Evolutionary conservation across 148 eudicot species (phyloP).

Genomic region (Selenicereus undatus): DNA sequence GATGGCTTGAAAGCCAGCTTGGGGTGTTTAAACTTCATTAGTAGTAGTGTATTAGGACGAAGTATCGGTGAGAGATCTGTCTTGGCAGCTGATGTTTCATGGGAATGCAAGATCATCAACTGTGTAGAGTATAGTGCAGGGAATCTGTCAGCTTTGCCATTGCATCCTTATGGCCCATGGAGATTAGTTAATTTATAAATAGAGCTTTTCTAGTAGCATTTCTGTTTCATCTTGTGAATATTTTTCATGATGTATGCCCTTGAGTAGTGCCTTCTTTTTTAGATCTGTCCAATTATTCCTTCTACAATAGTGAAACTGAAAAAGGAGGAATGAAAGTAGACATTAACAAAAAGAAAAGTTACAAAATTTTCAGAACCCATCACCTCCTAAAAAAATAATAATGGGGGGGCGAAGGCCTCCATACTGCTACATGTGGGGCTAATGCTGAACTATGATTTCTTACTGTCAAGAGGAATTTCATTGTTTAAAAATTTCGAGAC

Average conservation of each 20-base stretch:
- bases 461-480: neutral
- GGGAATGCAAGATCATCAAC: neutral
- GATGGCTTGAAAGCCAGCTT: conserved; percentile 14
- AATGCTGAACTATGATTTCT: neutral
- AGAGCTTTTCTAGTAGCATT: neutral
- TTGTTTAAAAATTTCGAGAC: too few species aligned
- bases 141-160: conserved; percentile 13
- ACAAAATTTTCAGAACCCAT: neutral
- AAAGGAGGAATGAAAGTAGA: neutral
- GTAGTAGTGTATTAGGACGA: conserved; percentile 4
- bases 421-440: conserved; percentile 7
- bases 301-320: neutral
- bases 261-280: neutral
- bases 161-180: neutral
- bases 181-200: neutral
- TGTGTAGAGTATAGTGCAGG: conserved; percentile 10
- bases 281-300: neutral
- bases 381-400: neutral
- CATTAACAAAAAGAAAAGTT: conserved; percentile 11
- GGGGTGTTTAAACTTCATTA: conserved; percentile 14
- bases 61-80: neutral
- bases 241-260: conserved; percentile 16
- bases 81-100: neutral
- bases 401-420: neutral
- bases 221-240: neutral